phyloP scores from a whole-genome alignment of 805 yeast genomes.

The Candida orba region DNA sequence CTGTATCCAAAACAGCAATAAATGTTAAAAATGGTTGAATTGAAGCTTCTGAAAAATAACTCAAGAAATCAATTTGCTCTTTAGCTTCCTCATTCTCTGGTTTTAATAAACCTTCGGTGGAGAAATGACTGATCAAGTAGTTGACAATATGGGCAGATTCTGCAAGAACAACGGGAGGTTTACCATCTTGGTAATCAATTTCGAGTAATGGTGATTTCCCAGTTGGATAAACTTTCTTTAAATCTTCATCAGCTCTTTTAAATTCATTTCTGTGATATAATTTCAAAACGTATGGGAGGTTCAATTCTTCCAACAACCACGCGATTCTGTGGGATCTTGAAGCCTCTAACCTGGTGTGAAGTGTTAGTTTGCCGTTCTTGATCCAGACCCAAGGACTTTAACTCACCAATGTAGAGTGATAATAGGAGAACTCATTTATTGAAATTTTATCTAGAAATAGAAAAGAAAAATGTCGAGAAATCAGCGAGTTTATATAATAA shows the following conservation, averaged over 20 bases:
- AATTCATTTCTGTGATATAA: conserved; percentile 43
- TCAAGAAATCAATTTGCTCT: conserved; percentile 41
- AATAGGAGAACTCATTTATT: neutral
- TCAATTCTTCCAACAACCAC: conserved; percentile 60
- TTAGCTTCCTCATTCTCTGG: conserved; percentile 34
- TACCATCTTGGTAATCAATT: conserved; percentile 28
- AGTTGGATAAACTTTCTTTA: conserved; percentile 48
- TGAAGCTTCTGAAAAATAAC: conserved; percentile 58
- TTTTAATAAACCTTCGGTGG: conserved; percentile 30
- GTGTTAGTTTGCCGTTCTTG: neutral
- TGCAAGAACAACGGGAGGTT: conserved; percentile 30
- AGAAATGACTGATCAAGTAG: conserved; percentile 45
- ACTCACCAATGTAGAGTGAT: conserved; percentile 20
- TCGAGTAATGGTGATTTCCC: conserved; percentile 62
- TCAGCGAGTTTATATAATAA: neutral
- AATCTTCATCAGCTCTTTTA: conserved; percentile 41
- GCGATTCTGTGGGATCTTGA: conserved; percentile 56
- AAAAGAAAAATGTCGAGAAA: too few species aligned
- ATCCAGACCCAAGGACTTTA: too few species aligned
- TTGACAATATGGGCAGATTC: conserved; percentile 58
- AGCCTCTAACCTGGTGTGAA: conserved; percentile 16
- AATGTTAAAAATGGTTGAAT: conserved; percentile 42
- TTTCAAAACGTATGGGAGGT: conserved; percentile 46
- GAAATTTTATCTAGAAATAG: too few species aligned
- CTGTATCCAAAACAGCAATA: conserved; percentile 31